A percentile compares a stretch with the other conserved stretches of the same genome.
These are phyloP conservation scores for Xylariaceae sp. DNA, from an alignment of 2,329 filamentous ascomycete species.

Conservation along the genomic window DNA sequence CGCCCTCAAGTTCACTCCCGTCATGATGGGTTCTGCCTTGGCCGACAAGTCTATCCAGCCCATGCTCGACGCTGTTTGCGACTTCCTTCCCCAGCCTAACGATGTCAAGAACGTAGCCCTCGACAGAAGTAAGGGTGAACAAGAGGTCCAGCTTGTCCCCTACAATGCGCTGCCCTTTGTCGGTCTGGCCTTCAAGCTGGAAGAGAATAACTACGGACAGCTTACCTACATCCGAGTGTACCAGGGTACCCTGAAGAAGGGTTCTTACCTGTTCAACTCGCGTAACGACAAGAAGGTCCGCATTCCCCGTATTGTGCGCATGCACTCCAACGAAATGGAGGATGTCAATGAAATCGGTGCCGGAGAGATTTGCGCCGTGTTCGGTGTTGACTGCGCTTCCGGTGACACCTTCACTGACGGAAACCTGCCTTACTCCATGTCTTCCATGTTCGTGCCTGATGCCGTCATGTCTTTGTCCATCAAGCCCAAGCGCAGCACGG, in stretches of 20 bases:
- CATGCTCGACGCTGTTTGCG: conserved; percentile 93
- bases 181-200: conserved; percentile 94
- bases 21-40: conserved; percentile 92
- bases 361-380: conserved; percentile 97
- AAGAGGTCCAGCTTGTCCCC: conserved; percentile 78
- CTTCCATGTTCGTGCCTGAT: conserved; percentile 96
- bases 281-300: conserved; percentile 93
- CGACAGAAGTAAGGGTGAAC: conserved; percentile 73
- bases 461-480: conserved; percentile 98
- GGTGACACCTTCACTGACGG: conserved; percentile 98
- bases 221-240: conserved; percentile 98
- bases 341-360: conserved; percentile 88
- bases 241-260: conserved; percentile 85
- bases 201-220: conserved; percentile 98
- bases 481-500: conserved; percentile 88
- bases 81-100: conserved; percentile 88
- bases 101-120: conserved; percentile 87
- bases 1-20: conserved; percentile 80
- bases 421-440: conserved; percentile 87
- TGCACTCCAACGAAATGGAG: conserved; percentile 99
- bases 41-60: conserved; percentile 94
- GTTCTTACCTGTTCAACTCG: conserved; percentile 87
- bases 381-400: conserved; percentile 94
- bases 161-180: conserved; percentile 94
- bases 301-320: conserved; percentile 93